phyloP scores from a whole-genome alignment of 192 early-diverging fungal genomes.

The Linnemannia zychae region DNA sequence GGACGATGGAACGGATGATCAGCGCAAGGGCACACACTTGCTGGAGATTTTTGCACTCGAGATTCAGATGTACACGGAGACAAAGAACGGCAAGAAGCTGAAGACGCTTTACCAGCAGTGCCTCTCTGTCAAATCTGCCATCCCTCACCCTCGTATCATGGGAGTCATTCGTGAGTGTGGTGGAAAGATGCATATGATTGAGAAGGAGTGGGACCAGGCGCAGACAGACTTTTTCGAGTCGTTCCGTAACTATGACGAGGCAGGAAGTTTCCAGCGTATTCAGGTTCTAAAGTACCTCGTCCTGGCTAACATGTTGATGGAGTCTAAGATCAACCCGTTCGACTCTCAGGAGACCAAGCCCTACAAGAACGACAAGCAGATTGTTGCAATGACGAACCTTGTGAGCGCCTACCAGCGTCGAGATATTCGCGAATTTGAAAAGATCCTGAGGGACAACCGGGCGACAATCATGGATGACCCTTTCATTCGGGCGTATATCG shows the following conservation, averaged over 20 bases:
- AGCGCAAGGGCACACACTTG: constrained; percentile 93
- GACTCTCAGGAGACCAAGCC: constrained; percentile 98
- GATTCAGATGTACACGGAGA: constrained; percentile 96
- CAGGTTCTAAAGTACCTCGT: constrained; percentile 96
- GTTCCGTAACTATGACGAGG: constrained; percentile 98
- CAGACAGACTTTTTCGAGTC: constrained; percentile 97
- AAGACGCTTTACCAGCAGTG: constrained; percentile 94
- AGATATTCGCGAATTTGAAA: constrained; percentile 92
- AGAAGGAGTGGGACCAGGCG: constrained; percentile 94
- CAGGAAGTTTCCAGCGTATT: constrained; percentile 93
- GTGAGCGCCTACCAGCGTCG: constrained; percentile 92
- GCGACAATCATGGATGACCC: constrained; percentile 88
- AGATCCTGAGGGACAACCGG: constrained; percentile 80
- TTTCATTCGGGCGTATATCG: constrained; percentile 92
- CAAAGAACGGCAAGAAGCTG: constrained; percentile 87
- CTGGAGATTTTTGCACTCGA: constrained; percentile 96
- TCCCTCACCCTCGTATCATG: constrained; percentile 97
- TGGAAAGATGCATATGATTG: constrained; percentile 98
- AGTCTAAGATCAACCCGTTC: constrained; percentile 96
- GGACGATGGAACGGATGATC: constrained; percentile 86
- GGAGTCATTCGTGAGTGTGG: constrained; percentile 97
- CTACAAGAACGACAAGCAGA: constrained; percentile 93
- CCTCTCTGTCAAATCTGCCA: constrained; percentile 89
- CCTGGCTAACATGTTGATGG: constrained; percentile 96
- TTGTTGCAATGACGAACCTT: constrained; percentile 93